A percentile compares a stretch with the other conserved stretches of the same genome.
Evolutionary conservation across 2,329 filamentous ascomycete species (phyloP).

Genomic region (Sarocladium kiliense): DNA sequence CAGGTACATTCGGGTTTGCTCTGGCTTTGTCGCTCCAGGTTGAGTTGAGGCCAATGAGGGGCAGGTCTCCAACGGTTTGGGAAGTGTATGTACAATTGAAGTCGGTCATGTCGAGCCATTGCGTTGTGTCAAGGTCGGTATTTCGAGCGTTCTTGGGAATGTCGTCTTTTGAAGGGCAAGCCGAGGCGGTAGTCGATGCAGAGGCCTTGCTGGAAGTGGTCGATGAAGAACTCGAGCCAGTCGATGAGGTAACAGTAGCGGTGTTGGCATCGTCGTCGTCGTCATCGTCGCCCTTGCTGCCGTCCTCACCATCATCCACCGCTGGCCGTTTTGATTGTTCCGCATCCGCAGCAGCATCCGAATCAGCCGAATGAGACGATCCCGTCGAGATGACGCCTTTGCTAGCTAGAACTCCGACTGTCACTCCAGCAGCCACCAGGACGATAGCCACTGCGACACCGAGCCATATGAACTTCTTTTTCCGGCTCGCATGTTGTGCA

Average conservation of each 20-base stretch:
- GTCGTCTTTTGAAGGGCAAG: slow-evolving; percentile 26
- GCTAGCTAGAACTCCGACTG: slow-evolving; percentile 4
- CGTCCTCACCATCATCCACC: neutral
- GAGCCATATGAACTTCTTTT: slow-evolving; percentile 1
- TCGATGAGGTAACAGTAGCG: neutral
- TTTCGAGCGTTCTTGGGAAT: slow-evolving; percentile 64
- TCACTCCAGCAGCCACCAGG: neutral
- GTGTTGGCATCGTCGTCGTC: neutral
- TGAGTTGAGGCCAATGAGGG: slow-evolving; percentile 81
- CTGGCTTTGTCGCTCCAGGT: slow-evolving; percentile 77
- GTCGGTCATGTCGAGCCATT: slow-evolving; percentile 83
- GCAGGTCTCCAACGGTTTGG: slow-evolving; percentile 76
- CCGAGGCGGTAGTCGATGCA: neutral
- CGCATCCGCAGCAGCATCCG: neutral
- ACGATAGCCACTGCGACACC: neutral
- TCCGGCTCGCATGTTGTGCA: neutral
- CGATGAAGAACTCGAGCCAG: neutral
- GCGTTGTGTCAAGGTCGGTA: slow-evolving; percentile 79
- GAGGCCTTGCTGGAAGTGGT: neutral
- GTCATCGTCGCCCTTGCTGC: neutral
- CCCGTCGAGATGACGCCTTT: slow-evolving; percentile 1
- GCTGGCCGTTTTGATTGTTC: neutral
- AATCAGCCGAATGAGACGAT: neutral
- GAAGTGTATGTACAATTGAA: slow-evolving; percentile 94
- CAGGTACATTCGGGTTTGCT: slow-evolving; percentile 74